A percentile compares a stretch with the other conserved stretches of the same genome.
Evolutionary conservation across 768 basidiomycete species (phyloP).

Genomic region (Mycena crocata): DNA sequence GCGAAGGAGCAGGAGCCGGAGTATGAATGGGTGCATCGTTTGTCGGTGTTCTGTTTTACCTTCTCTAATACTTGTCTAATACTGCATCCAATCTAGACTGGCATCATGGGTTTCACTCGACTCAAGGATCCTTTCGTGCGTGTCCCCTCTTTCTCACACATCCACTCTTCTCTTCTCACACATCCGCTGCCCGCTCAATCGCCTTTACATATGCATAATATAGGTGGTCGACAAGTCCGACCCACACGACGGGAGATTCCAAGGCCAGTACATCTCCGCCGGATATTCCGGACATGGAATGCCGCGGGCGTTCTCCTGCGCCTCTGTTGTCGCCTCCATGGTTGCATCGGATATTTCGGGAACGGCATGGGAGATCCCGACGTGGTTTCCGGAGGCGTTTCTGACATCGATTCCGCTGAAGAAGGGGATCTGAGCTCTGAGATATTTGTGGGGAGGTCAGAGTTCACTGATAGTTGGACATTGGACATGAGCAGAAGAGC

Average conservation of each 20-base stretch:
- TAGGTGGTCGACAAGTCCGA: constrained; percentile 51
- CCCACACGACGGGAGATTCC: constrained; percentile 40
- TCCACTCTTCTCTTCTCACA: no score
- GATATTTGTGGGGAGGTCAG: no score
- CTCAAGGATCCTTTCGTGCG: constrained; percentile 75
- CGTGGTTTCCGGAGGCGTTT: constrained; percentile 26
- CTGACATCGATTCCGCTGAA: constrained; percentile 1
- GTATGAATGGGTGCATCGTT: constrained; percentile 85
- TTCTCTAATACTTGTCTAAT: neutral
- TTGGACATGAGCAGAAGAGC: no score
- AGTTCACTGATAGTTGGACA: no score
- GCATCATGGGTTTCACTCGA: constrained; percentile 83
- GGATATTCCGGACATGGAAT: constrained; percentile 87
- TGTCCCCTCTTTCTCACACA: constrained; percentile 26
- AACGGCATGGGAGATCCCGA: constrained; percentile 4
- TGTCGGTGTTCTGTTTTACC: no score
- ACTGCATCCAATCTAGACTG: constrained; percentile 74
- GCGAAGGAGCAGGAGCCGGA: constrained; percentile 66
- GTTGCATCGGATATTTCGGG: constrained; percentile 14
- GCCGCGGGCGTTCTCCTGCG: constrained; percentile 77
- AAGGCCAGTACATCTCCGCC: constrained; percentile 78
- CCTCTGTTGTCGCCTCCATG: constrained; percentile 25
- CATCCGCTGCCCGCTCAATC: no score
- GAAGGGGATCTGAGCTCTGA: neutral
- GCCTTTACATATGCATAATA: no score